These are phyloP conservation scores for Metschnikowia shivogae DNA, from an alignment of 805 yeast species.

Conservation along the genomic window DNA sequence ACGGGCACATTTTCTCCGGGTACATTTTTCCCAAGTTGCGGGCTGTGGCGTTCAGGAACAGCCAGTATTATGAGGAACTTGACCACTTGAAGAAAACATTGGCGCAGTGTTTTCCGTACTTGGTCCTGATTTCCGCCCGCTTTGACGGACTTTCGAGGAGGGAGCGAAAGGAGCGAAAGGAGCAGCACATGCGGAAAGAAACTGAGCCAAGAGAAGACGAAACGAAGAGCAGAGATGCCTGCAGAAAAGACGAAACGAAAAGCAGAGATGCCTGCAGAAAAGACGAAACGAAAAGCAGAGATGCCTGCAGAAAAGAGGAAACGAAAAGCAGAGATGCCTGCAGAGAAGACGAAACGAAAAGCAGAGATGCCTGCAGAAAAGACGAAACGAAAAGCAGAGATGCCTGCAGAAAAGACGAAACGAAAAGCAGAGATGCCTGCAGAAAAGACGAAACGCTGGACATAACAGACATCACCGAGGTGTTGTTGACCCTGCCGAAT, in stretches of 20 bases:
- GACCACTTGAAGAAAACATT: constrained; percentile 51
- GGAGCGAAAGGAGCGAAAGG: not conserved
- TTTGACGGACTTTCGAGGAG: constrained; percentile 29
- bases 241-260: constrained; percentile 25
- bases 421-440: constrained; percentile 13
- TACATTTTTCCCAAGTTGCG: constrained; percentile 70
- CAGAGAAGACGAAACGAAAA: constrained; percentile 27
- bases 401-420: not conserved
- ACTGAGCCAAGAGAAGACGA: constrained; percentile 19
- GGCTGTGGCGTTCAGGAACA: constrained; percentile 23
- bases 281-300: constrained; percentile 2
- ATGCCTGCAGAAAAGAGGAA: constrained; percentile 9
- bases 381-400: constrained; percentile 40
- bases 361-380: constrained; percentile 2
- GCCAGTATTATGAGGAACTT: constrained; percentile 22
- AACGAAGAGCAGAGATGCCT: constrained; percentile 20
- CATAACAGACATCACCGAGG: constrained; percentile 62
- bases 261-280: constrained; percentile 28
- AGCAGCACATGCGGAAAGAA: constrained; percentile 2
- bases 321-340: constrained; percentile 17
- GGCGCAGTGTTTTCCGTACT: constrained; percentile 67
- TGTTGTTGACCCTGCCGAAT: constrained; percentile 65
- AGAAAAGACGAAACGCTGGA: constrained; percentile 22
- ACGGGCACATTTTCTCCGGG: constrained; percentile 74
- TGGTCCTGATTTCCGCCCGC: constrained; percentile 61